phyloP scores from a whole-genome alignment of 257 asterid genomes.

The Scutellaria galericulata region DNA sequence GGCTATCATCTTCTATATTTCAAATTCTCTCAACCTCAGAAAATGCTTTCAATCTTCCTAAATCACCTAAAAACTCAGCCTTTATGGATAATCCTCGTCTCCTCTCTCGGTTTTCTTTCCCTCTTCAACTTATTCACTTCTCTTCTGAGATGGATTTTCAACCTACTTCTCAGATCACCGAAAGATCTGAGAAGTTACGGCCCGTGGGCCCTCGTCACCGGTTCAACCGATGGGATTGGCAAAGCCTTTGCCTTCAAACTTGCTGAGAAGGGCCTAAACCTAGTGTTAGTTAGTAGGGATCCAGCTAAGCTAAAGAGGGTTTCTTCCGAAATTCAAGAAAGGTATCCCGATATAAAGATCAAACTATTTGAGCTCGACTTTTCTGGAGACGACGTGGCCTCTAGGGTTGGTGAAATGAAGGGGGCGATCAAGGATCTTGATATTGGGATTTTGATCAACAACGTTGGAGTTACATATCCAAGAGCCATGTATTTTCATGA shows the following conservation, averaged over 20 bases:
- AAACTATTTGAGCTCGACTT: conserved; percentile 56
- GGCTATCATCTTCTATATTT: too few relatives aligned
- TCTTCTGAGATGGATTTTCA: conserved; percentile 54
- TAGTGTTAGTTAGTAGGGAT: conserved; percentile 66
- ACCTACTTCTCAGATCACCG: conserved; percentile 44
- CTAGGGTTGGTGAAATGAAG: conserved; percentile 37
- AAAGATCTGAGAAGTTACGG: conserved; percentile 71
- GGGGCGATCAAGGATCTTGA: conserved; percentile 53
- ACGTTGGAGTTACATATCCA: conserved; percentile 83
- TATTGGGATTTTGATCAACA: conserved; percentile 80
- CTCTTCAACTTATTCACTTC: conserved; percentile 36
- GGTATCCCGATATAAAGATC: conserved; percentile 37
- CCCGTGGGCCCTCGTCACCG: conserved; percentile 83
- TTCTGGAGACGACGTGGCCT: conserved; percentile 27
- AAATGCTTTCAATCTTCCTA: conserved; percentile 39
- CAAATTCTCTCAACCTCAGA: neutral
- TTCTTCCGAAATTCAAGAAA: conserved; percentile 45
- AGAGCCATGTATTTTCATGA: conserved; percentile 74
- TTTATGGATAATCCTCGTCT: conserved; percentile 49
- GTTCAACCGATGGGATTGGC: conserved; percentile 90
- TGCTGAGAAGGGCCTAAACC: conserved; percentile 63
- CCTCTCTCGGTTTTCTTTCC: conserved; percentile 55
- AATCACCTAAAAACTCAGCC: conserved; percentile 31
- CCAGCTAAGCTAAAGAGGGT: conserved; percentile 49
- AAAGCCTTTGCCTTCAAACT: conserved; percentile 72